Conservation (phyloP, 2,329 filamentous ascomycete species). For the Penicillium aurantiogriseum region DNA sequence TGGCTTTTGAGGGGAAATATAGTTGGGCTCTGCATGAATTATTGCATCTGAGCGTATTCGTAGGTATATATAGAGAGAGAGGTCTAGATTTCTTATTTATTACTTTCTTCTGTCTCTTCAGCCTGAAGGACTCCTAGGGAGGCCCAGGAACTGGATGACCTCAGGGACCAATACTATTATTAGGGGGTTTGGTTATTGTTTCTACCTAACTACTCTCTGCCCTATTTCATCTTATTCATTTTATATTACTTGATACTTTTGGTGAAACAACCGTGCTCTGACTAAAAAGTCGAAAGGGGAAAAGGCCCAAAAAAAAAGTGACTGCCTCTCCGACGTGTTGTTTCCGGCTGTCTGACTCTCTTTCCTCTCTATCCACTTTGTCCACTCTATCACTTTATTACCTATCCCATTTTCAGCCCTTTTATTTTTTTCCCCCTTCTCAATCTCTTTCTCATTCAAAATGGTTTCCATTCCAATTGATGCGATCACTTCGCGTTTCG, state of each 20-base stretch:
- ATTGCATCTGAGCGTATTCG: neutral
- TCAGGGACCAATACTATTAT: neutral
- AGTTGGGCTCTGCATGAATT: neutral
- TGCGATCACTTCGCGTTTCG: constrained; percentile 84
- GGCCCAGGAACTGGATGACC: neutral
- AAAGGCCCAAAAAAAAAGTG: constrained; percentile 12
- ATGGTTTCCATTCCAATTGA: constrained; percentile 96
- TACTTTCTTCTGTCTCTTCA: neutral
- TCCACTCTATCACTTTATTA: no score
- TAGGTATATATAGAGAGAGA: constrained; percentile 1
- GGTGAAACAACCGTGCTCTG: neutral
- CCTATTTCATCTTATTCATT: neutral
- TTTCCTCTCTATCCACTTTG: neutral
- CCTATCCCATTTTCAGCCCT: neutral
- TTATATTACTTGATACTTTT: neutral
- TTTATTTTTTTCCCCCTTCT: neutral
- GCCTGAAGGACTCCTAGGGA: neutral
- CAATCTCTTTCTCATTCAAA: constrained; percentile 21
- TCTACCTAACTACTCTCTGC: neutral
- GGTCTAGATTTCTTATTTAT: neutral
- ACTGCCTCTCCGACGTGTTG: constrained; percentile 4
- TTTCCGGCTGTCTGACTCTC: constrained; percentile 1
- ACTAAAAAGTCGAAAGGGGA: constrained; percentile 7
- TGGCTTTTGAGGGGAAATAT: neutral
- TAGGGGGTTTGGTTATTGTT: neutral